Percentiles rank a stretch among this genome's conserved stretches.
Evolutionary conservation across 768 basidiomycete genomes (phyloP).

Genomic region (Favolaschia claudopus): DNA sequence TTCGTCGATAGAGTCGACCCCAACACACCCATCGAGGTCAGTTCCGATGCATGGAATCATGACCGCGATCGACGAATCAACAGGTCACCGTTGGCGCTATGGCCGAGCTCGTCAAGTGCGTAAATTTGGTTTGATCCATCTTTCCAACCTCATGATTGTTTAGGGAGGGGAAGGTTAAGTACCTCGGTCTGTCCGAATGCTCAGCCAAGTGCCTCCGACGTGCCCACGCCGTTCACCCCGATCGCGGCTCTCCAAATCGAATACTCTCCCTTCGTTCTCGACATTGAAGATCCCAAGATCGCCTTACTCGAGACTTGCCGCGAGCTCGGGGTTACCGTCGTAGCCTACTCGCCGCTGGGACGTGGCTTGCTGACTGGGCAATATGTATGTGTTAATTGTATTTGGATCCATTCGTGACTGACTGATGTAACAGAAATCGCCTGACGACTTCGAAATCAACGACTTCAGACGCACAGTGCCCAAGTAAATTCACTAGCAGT

Average conservation of each 20-base stretch:
- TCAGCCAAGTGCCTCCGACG: constrained; percentile 52
- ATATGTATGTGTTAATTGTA: too few species aligned
- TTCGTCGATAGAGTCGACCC: constrained; percentile 24
- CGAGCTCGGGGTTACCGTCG: too few species aligned
- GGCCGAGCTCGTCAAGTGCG: constrained; percentile 46
- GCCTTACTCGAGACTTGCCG: neutral
- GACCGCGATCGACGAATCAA: neutral
- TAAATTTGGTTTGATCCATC: constrained; percentile 23
- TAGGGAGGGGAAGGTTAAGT: constrained; percentile 51
- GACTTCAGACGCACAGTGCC: too few species aligned
- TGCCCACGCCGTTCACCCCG: constrained; percentile 53
- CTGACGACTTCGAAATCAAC: too few species aligned
- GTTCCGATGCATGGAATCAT: neutral
- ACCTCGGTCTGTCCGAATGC: constrained; percentile 60
- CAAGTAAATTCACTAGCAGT: too few species aligned
- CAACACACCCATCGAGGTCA: constrained; percentile 33
- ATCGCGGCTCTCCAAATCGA: constrained; percentile 53
- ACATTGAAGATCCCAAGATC: neutral
- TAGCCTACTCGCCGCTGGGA: too few species aligned
- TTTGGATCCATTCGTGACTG: too few species aligned
- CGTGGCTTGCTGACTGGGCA: too few species aligned
- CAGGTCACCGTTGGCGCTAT: constrained; percentile 42
- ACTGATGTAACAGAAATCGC: too few species aligned
- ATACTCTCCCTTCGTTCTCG: constrained; percentile 44
- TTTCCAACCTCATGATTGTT: neutral